Conservation (phyloP, 305 asterid genomes). For the Fraxinus paxiana region DNA sequence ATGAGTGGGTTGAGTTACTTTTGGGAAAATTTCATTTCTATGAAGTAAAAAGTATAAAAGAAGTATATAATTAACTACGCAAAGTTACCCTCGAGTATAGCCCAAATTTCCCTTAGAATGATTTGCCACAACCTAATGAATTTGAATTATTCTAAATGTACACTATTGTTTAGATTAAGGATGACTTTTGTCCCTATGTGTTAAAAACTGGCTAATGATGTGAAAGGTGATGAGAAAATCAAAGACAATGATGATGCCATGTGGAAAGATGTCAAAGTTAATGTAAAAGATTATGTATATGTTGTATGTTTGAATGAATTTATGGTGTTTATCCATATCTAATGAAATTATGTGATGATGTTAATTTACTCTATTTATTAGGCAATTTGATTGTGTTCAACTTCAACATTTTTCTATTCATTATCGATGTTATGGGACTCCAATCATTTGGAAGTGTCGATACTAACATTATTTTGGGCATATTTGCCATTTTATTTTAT, state of each 20-base stretch:
- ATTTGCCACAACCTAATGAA: neutral
- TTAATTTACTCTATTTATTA: neutral
- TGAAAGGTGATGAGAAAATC: too few species aligned
- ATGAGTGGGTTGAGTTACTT: neutral
- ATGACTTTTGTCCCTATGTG: too few species aligned
- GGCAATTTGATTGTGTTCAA: neutral
- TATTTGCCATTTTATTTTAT: too few species aligned
- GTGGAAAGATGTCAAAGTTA: too few species aligned
- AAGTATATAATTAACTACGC: neutral
- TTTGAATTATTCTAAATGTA: too few species aligned
- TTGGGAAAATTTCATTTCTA: neutral
- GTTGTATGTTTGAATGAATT: too few species aligned
- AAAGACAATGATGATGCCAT: neutral
- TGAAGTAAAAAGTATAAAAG: neutral
- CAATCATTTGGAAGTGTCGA: neutral
- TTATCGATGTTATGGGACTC: neutral
- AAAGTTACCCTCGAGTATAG: neutral
- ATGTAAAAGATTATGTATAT: too few species aligned
- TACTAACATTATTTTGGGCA: neutral
- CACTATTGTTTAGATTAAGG: too few species aligned
- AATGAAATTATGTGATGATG: neutral
- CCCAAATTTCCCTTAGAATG: neutral
- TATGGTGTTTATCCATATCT: neutral
- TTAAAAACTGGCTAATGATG: too few species aligned
- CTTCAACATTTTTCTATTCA: neutral